Evolutionary conservation across 257 asterid genomes (phyloP).

Genomic region (Salvia splendens): DNA sequence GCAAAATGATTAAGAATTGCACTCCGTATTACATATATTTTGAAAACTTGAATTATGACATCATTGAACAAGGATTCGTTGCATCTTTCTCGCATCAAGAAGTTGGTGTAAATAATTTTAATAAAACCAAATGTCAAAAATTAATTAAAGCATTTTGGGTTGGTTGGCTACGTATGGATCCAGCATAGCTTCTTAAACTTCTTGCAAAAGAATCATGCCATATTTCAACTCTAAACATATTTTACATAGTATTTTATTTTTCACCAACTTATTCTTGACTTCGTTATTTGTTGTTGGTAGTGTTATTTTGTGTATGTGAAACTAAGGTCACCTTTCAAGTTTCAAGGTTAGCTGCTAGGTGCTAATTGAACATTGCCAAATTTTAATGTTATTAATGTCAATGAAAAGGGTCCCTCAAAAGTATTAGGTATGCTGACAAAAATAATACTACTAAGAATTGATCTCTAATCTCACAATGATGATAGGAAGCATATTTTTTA

Average conservation of each 20-base stretch:
- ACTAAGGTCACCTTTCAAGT: not conserved
- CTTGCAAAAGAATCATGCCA: slow-evolving; percentile 1
- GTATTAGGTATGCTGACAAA: not conserved
- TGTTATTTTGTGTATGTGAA: not conserved
- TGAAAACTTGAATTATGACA: not conserved
- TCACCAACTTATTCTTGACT: slow-evolving; percentile 28
- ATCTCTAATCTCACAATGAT: not conserved
- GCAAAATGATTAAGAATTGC: too few species aligned
- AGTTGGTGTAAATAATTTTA: not conserved
- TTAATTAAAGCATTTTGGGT: not conserved
- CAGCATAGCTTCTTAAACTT: not conserved
- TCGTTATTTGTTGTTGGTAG: not conserved
- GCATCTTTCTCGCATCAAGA: not conserved
- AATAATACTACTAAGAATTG: not conserved
- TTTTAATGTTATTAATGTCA: not conserved
- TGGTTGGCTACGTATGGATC: not conserved
- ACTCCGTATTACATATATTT: not conserved
- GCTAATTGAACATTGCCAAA: slow-evolving; percentile 19
- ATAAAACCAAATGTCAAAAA: not conserved
- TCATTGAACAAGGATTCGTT: not conserved
- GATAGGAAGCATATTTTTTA: too few species aligned
- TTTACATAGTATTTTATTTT: not conserved
- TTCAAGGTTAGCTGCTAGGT: not conserved
- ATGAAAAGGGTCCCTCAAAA: not conserved
- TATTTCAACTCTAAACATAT: not conserved